Base-by-base conservation (phyloP, 306 rosid genomes). In the Quercus glauca region DNA sequence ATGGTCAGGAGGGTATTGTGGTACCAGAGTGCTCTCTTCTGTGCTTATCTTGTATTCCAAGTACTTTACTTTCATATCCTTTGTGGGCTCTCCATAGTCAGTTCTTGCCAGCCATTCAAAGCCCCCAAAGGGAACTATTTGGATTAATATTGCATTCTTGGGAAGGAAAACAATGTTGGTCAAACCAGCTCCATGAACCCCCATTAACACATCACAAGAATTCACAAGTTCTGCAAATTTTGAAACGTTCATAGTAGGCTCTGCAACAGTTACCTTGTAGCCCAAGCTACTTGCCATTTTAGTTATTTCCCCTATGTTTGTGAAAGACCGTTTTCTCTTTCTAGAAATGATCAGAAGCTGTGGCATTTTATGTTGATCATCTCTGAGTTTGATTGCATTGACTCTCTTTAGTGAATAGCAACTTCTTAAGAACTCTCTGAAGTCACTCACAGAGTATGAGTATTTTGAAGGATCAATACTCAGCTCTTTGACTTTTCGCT, bases 161-260 rank as follows among this genome's bases (percentile, higher is more conserved):
- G 98, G 98, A 49, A 94, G 94, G 73, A 94, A 94, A 73, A 94
- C 82, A 4, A 94, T 86, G 93, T 94, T 94, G 1, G 98, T 88
- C 33, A 94, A 91, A 49, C 98, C 98, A 72, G 97, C 98, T 12
- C 98, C 98, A 74, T 92, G 97, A 82, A 94, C 93, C 72, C 98
- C 98, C 97, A 94, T 67, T 31, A 94, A 35, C 45, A 92, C 97
- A 83, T 94, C 98, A 81, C 97, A 92, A 21, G 97, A 92, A 52
- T 92, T 94, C 82, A 92, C 94, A 19, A 77, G 43, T 28, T 89
- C 61, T 23, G 97, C 87, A 64, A 92, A 87, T 10, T 63, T 85
- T 19, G 86, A 64, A 76, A 92, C 5, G 82, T 77, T 78, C 41
- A 74, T 41, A 18, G 64, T 86, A 21, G 90, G 97, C 49, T 94